phyloP scores from a whole-genome alignment of 495 filamentous ascomycete species.

The Penicillium tannophilum region DNA sequence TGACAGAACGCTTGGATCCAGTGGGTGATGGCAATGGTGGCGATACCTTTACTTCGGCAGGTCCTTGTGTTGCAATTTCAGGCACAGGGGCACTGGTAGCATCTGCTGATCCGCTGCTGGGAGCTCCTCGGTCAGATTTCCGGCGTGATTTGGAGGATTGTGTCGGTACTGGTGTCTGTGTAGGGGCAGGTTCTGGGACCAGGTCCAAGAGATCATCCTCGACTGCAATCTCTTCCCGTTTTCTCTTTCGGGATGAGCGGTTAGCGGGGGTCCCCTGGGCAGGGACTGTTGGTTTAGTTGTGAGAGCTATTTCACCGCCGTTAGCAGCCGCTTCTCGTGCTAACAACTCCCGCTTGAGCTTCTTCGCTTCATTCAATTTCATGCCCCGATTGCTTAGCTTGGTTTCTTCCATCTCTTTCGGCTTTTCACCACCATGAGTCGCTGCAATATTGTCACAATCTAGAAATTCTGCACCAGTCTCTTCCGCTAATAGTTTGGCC shows the following conservation, averaged over 20 bases:
- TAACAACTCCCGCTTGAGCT: conserved; percentile 76
- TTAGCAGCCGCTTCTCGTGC: conserved; percentile 62
- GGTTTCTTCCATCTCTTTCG: conserved; percentile 45
- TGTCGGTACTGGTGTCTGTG: conserved; percentile 1
- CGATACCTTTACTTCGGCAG: conserved; percentile 25
- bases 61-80: conserved; percentile 14
- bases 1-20: conserved; percentile 30
- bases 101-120: conserved; percentile 43
- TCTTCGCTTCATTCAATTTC: conserved; percentile 92
- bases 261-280: conserved; percentile 20
- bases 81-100: conserved; percentile 11
- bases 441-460: conserved; percentile 55
- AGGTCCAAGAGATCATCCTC: conserved; percentile 9
- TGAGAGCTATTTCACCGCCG: conserved; percentile 16
- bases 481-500: conserved; percentile 68
- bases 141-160: conserved; percentile 11
- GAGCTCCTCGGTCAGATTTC: conserved; percentile 38
- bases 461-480: conserved; percentile 65
- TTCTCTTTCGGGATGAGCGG: conserved; percentile 34
- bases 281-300: conserved; percentile 10
- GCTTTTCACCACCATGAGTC: conserved; percentile 52
- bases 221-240: conserved; percentile 21
- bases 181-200: neutral
- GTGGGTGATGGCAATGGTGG: conserved; percentile 32
- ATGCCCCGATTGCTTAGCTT: conserved; percentile 80